These are phyloP conservation scores for Klebsormidium nitens DNA, from an alignment of 139 green algal genomes.

Conservation along the genomic window DNA sequence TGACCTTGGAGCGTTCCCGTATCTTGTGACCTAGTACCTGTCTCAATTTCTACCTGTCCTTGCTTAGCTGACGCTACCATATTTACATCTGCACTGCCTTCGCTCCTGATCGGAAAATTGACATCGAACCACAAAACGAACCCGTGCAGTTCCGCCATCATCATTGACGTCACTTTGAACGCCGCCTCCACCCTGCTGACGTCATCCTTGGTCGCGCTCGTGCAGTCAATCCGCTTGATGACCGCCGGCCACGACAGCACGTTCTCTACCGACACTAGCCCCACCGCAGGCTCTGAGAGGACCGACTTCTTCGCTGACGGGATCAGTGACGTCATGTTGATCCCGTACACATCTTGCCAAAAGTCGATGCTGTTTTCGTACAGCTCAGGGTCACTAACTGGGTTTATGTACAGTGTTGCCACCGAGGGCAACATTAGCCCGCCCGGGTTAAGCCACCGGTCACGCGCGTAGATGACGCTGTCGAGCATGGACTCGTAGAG, in stretches of 20 bases:
- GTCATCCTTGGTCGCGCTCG: slow-evolving; percentile 8
- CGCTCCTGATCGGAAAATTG: not conserved
- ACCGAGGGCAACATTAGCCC: slow-evolving; percentile 80
- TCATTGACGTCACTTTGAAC: not conserved
- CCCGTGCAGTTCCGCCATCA: slow-evolving; percentile 9
- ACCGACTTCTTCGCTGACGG: slow-evolving; percentile 12
- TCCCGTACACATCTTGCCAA: slow-evolving; percentile 87
- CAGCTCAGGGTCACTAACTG: slow-evolving; percentile 79
- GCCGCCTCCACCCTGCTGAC: not conserved
- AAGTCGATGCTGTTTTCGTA: slow-evolving; percentile 74
- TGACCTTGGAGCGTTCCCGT: slow-evolving; percentile 1
- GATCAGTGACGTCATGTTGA: slow-evolving; percentile 56
- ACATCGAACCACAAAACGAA: slow-evolving; percentile 36
- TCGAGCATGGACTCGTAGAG: slow-evolving; percentile 95
- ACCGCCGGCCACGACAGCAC: slow-evolving; percentile 20
- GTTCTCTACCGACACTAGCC: slow-evolving; percentile 22
- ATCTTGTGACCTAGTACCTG: not conserved
- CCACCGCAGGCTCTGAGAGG: slow-evolving; percentile 21
- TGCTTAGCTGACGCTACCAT: slow-evolving; percentile 2
- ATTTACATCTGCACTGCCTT: not conserved
- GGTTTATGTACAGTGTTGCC: slow-evolving; percentile 32
- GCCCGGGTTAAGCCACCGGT: slow-evolving; percentile 79
- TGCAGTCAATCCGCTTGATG: slow-evolving; percentile 7
- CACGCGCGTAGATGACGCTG: slow-evolving; percentile 76
- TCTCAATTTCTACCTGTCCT: not conserved